Base-by-base conservation (phyloP, 2,329 filamentous ascomycete species). In the Trichoderma citrinoviride region DNA sequence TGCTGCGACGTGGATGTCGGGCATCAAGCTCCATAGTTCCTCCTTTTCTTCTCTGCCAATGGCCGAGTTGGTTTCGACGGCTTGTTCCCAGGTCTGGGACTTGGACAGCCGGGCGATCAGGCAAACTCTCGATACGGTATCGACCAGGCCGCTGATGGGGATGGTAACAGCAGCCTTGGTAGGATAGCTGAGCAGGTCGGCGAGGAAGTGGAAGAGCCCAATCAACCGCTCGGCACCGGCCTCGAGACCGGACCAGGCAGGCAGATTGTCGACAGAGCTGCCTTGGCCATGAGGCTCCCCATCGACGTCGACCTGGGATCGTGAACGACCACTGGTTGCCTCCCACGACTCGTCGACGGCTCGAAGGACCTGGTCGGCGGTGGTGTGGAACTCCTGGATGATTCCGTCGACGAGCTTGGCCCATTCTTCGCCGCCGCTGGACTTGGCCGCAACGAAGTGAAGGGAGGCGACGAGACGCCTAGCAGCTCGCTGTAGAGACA, bases 301-400 rank as follows among this genome's bases (percentile, higher is more conserved):
- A 19, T 83, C 81, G 14, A 80, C 74, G 61, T 81, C 77, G 40
- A 83, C 76, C 3, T 71, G 70, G 57, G 81, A 75, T 49, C 76
- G 74, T 10, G 73, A 73, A 67, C 84, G 83, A 4, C 81, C 84
- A 37, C 84, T 80, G 2, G 82, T 82, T 0, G 92, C 87, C 70
- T 93, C 87, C 90, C 92, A 95, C 46, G 91, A 89, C 74, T 97
- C 93, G 12, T 90, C 78, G 0, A 97, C 84, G 10, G 89, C 87
- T 55, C 93, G 87, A 72, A 97, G 90, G 0, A 96, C 82, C 68
- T 88, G 85, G 71, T 96, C 90, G 47, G 90, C 87, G 1, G 91
- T 90, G 25, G 79, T 77, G 71, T 97, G 93, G 17, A 88, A 83
- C 43, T 86, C 83, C 43, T 82, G 81, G 25, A 96, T 79, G 12